Percentiles rank a stretch among this genome's conserved stretches.
Evolutionary conservation across 106 monocot genomes (phyloP).

Genomic region (Phalaenopsis aphrodite): DNA sequence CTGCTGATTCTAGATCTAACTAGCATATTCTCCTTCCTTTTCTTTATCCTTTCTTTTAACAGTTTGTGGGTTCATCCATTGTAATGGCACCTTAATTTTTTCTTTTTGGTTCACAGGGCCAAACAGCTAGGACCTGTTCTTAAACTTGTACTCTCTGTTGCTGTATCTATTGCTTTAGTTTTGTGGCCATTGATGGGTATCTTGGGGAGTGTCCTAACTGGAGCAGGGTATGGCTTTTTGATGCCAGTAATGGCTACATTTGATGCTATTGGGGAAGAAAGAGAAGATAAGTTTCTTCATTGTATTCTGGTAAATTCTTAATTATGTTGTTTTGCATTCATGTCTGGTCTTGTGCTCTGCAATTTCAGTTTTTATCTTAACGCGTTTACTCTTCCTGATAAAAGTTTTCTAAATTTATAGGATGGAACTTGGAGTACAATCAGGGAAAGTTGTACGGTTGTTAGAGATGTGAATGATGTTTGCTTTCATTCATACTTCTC

Average conservation of each 20-base stretch:
- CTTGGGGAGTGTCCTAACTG: constrained; percentile 52
- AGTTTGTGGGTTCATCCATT: not conserved
- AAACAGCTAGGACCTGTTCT: constrained; percentile 72
- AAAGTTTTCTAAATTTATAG: constrained; percentile 20
- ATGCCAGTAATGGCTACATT: constrained; percentile 79
- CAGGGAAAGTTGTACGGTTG: constrained; percentile 64
- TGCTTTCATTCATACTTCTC: constrained; percentile 92
- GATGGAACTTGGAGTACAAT: constrained; percentile 96
- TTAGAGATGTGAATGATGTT: constrained; percentile 79
- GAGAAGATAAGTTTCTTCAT: constrained; percentile 45
- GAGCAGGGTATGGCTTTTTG: constrained; percentile 74
- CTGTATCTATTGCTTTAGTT: constrained; percentile 26
- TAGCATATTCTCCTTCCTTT: not conserved
- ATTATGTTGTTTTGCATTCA: not conserved
- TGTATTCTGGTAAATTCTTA: constrained; percentile 57
- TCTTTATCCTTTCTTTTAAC: constrained; percentile 1
- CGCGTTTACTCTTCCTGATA: not conserved
- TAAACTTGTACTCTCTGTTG: constrained; percentile 49
- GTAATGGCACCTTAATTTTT: constrained; percentile 2
- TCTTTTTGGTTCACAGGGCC: constrained; percentile 49
- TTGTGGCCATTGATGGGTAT: constrained; percentile 60
- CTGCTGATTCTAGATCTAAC: not conserved
- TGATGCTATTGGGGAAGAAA: constrained; percentile 91
- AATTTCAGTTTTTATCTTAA: constrained; percentile 1
- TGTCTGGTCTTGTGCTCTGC: not conserved